Evolutionary conservation across 2,329 filamentous ascomycete species (phyloP), one percentile per base, ranked within the genome.

Genomic region (Exserohilum rostratum): DNA sequence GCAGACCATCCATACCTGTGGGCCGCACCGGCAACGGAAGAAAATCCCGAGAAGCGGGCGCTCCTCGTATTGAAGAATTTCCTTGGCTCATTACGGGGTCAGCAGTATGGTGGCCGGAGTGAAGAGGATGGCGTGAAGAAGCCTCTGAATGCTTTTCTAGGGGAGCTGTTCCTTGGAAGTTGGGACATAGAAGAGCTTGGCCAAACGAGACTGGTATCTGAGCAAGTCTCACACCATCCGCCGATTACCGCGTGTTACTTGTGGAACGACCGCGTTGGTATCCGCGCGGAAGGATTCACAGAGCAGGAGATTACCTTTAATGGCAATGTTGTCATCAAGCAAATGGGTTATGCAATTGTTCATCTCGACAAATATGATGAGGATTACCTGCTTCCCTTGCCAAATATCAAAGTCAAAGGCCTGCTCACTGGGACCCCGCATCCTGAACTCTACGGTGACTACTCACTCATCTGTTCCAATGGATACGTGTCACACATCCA

Each of bases 41-140:
- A 67, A 10, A 72, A 76, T 30, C 69, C 77, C 0, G 75, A 76
- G 18, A 67, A 73, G 27, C 69, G 80, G 9, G 75, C 78, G 5
- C 65, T 82, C 7, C 72, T 79, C 7, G 77, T 82, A 0, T 67
- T 82, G 13, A 80, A 81, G 58, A 81, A 79, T 72, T 82, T 82
- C 57, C 67, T 82, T 20, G 73, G 76, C 13, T 78, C 76, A 22
- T 64, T 82, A 17, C 77, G 76, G 48, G 76, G 78, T 7, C 80
- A 83, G 60, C 78, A 81, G 48, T 81, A 81, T 53, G 77, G 76
- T 2, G 78, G 78, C 3, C 70, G 77, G n/a, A 62, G 72, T 7
- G 73, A 76, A 30, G 67, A 62, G 20, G 74, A 78, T 12, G 78
- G 78, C 3, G 74, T 79, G 1, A 82, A 81, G 69, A 83, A 83